Conservation (phyloP, 805 yeast genomes). For the Maudiozyma bulderi region DNA sequence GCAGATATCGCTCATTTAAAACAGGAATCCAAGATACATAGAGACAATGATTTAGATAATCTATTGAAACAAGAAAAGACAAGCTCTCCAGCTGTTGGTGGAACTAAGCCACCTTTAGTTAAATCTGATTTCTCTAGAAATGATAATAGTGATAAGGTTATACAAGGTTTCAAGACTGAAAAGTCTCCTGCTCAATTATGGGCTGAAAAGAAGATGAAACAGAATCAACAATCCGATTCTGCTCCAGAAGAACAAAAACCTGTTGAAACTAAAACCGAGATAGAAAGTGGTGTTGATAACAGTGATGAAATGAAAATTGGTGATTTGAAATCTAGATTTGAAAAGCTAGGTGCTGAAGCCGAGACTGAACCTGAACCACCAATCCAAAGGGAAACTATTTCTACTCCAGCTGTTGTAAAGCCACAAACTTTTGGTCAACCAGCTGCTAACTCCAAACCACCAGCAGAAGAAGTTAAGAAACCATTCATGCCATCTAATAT, state of each 20-base stretch:
- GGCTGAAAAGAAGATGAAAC: slow-evolving; percentile 83
- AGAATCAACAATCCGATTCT: slow-evolving; percentile 17
- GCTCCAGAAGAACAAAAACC: not conserved
- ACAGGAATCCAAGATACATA: slow-evolving; percentile 27
- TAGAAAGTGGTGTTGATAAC: slow-evolving; percentile 16
- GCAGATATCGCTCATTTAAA: slow-evolving; percentile 30
- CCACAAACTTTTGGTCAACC: slow-evolving; percentile 20
- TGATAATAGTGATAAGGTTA: slow-evolving; percentile 30
- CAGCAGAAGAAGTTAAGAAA: slow-evolving; percentile 5
- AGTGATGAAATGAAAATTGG: slow-evolving; percentile 5
- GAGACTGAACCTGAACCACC: slow-evolving; percentile 7
- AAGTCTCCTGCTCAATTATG: slow-evolving; percentile 91
- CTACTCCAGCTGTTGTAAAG: slow-evolving; percentile 12
- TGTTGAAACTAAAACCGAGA: slow-evolving; percentile 13
- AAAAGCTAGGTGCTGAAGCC: slow-evolving; percentile 15
- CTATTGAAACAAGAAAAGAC: slow-evolving; percentile 12
- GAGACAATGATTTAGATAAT: slow-evolving; percentile 29
- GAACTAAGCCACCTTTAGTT: slow-evolving; percentile 27
- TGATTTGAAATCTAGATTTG: slow-evolving; percentile 32
- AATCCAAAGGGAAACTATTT: not conserved
- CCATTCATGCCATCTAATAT: slow-evolving; percentile 7
- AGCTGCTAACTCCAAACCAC: not conserved
- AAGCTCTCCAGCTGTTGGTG: slow-evolving; percentile 10
- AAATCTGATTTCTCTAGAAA: not conserved
- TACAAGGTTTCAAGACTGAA: slow-evolving; percentile 61